Percentiles rank a stretch among this genome's conserved stretches.
Evolutionary conservation across 441 rosid genomes (phyloP).

Genomic region (Eugenia klotzschiana): DNA sequence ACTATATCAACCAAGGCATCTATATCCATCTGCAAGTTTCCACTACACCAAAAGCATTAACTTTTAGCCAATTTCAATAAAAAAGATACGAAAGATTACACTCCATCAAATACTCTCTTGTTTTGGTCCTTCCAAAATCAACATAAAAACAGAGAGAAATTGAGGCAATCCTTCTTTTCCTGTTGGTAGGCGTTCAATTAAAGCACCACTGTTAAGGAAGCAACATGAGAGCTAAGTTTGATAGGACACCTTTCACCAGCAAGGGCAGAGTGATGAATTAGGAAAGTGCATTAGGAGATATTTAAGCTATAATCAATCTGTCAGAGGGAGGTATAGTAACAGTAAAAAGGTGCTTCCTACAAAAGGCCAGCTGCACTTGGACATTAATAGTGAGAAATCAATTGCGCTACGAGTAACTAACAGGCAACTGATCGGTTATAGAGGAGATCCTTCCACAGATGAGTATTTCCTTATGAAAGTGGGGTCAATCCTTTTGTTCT

Average conservation of each 20-base stretch:
- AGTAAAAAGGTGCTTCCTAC: neutral
- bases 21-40: neutral
- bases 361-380: neutral
- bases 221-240: neutral
- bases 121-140: neutral
- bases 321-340: neutral
- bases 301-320: neutral
- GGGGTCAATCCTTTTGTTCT: neutral
- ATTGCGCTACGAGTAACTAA: neutral
- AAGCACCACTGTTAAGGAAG: neutral
- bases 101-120: neutral
- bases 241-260: neutral
- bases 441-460: neutral
- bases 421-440: neutral
- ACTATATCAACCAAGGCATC: neutral
- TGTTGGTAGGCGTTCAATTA: neutral
- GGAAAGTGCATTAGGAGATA: neutral
- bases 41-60: neutral
- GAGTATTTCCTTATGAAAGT: neutral
- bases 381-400: neutral
- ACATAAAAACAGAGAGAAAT: neutral
- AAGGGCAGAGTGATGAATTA: neutral
- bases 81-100: no score
- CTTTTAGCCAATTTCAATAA: neutral
- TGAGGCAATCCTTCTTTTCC: neutral